A percentile compares a stretch with the other conserved stretches of the same genome.
Conservation (phyloP, 805 yeast genomes). For the Pichia deserticola region DNA sequence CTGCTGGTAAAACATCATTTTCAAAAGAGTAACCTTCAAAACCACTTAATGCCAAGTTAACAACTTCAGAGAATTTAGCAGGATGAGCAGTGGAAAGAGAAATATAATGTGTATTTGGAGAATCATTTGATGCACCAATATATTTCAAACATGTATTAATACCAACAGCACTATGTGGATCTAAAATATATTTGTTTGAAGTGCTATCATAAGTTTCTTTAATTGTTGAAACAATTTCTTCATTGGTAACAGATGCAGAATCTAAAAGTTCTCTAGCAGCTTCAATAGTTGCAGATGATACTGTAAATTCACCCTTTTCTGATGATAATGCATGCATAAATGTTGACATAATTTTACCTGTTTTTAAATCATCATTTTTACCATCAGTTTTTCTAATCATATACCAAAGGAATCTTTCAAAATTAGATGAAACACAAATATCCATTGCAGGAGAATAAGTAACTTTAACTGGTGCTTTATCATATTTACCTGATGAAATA, state of each 20-base stretch:
- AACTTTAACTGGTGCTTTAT: conserved; percentile 72
- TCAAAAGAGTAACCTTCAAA: conserved; percentile 78
- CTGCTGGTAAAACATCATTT: conserved; percentile 80
- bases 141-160: conserved; percentile 67
- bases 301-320: conserved; percentile 62
- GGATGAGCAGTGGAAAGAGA: conserved; percentile 98
- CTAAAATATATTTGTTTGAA: conserved; percentile 68
- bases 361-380: conserved; percentile 48
- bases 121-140: conserved; percentile 34
- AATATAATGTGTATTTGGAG: conserved; percentile 41
- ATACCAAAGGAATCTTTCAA: conserved; percentile 95
- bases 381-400: conserved; percentile 69
- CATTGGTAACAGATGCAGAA: conserved; percentile 74
- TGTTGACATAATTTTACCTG: conserved; percentile 61
- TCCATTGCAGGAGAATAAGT: conserved; percentile 99
- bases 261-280: conserved; percentile 66
- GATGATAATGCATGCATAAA: conserved; percentile 80
- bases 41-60: conserved; percentile 63
- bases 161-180: conserved; percentile 97
- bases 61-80: conserved; percentile 96
- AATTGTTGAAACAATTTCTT: conserved; percentile 74
- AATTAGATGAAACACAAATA: conserved; percentile 88
- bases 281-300: conserved; percentile 52
- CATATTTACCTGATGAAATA: conserved; percentile 77
- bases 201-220: conserved; percentile 54